Percentiles rank a stretch among this genome's conserved stretches.
phyloP scores from a whole-genome alignment of 2,329 filamentous ascomycete genomes.

The Coniella vitis region DNA sequence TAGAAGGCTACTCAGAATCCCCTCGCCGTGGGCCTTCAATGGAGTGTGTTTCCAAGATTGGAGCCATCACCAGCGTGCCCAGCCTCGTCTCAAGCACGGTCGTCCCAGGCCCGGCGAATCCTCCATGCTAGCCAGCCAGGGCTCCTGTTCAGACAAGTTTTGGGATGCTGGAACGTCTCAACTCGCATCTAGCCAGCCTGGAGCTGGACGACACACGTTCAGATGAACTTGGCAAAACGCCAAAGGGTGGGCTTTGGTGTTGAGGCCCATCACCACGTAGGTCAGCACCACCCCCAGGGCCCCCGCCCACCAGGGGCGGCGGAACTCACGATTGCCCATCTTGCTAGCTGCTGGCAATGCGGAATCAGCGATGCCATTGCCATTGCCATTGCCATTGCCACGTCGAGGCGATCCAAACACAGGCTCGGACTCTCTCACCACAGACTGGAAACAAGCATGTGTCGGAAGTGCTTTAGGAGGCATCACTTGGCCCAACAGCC shows the following conservation, averaged over 20 bases:
- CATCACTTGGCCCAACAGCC: too few species aligned
- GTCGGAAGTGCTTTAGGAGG: too few species aligned
- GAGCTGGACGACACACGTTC: not conserved
- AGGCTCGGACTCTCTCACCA: too few species aligned
- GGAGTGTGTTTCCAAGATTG: not conserved
- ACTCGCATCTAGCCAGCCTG: not conserved
- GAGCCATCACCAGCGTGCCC: not conserved
- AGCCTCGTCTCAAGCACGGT: not conserved
- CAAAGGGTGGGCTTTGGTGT: not conserved
- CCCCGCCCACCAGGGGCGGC: too few species aligned
- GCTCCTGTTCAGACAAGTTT: slow-evolving; percentile 10
- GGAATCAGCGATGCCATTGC: too few species aligned
- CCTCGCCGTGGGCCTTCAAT: too few species aligned
- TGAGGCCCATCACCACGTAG: not conserved
- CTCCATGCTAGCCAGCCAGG: not conserved
- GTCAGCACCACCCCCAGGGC: too few species aligned
- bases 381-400: too few species aligned
- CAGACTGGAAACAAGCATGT: too few species aligned
- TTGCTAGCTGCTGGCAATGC: too few species aligned
- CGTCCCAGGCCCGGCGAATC: not conserved
- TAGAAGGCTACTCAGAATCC: too few species aligned
- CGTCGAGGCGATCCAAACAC: not conserved
- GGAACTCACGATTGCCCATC: too few species aligned
- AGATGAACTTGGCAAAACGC: slow-evolving; percentile 8
- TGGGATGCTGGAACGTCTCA: slow-evolving; percentile 10